Evolutionary conservation across 2,329 filamentous ascomycete species (phyloP), one percentile per base, ranked within the genome.

Genomic region (Paecilomyces sp.): DNA sequence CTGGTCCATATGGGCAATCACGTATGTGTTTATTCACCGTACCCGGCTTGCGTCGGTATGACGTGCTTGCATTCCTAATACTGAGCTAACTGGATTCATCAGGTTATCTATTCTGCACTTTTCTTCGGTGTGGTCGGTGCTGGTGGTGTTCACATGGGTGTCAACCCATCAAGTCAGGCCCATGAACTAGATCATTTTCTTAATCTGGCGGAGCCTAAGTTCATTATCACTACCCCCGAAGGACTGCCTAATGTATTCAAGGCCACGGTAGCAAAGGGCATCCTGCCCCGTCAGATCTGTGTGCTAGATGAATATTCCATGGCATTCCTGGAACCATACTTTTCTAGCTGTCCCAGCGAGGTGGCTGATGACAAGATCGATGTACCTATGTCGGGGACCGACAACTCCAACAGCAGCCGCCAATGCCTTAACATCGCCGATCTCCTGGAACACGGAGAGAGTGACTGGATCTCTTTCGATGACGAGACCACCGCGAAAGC

Each of bases 81-180:
- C 5, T 15, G 28, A 50, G 31, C 24, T 28, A 8, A 47, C 36
- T 11, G 56, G 11, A 18, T 6, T 22, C n/a, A 67, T 67, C 36
- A 76, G 74, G 73, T 75, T 60, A 61, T 75, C 60, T 76, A 75
- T 63, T 72, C 73, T 54, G 71, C 74, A 18, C 65, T 76, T 11
- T 75, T 75, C 59, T 74, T 71, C 60, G 63, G 66, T 36, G 70
- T 75, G 58, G 76, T 82, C 62, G 79, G 78, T 25, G 76, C 78
- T 36, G 77, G 77, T 15, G 80, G 77, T 56, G 70, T 79, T 50
- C 82, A 80, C 66, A 79, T 80, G 62, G 81, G 80, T n/a, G 76
- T 78, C 15, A 84, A 83, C 63, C 75, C 79, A 3, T 73, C 74
- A 13, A 82, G 78, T 62, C 80, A 77, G 34, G 67, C 71, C 7